Conservation (phyloP, 2,329 filamentous ascomycete species). For the Sporothrix protearum region DNA sequence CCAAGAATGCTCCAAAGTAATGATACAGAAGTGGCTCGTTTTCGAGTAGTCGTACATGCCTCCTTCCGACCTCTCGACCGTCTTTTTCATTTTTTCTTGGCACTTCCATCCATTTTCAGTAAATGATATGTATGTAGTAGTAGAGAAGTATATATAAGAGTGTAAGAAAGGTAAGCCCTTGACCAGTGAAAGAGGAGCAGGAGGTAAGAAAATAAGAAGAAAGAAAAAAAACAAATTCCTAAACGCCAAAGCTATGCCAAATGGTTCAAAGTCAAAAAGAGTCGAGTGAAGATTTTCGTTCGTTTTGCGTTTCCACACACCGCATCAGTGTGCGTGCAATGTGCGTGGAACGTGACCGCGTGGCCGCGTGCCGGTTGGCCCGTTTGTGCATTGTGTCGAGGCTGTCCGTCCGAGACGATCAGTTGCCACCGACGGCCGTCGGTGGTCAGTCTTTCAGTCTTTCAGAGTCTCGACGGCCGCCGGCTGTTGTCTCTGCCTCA, state of each 20-base stretch:
- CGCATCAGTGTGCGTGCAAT: no score
- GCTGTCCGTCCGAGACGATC: no score
- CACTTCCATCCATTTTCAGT: neutral
- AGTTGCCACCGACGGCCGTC: no score
- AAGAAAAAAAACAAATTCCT: constrained; percentile 6
- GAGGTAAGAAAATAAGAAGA: neutral
- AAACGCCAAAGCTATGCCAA: constrained; percentile 52
- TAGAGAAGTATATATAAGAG: neutral
- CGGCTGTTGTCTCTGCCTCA: neutral
- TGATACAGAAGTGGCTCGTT: constrained; percentile 3
- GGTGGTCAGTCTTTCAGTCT: neutral
- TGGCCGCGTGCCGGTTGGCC: neutral
- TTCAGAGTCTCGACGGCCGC: neutral
- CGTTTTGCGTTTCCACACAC: constrained; percentile 29
- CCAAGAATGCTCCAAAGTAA: neutral
- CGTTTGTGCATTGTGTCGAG: neutral
- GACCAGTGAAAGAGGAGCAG: neutral
- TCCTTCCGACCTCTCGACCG: neutral
- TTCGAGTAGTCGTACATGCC: neutral
- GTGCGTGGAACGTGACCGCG: no score
- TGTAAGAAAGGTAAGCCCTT: neutral
- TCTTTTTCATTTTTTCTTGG: neutral
- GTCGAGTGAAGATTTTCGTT: constrained; percentile 54
- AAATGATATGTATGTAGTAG: neutral
- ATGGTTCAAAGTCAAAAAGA: constrained; percentile 30